A percentile compares a stretch with the other conserved stretches of the same genome.
Conservation (phyloP, 176 grass and related monocot species). For the Oryza meridionalis region DNA sequence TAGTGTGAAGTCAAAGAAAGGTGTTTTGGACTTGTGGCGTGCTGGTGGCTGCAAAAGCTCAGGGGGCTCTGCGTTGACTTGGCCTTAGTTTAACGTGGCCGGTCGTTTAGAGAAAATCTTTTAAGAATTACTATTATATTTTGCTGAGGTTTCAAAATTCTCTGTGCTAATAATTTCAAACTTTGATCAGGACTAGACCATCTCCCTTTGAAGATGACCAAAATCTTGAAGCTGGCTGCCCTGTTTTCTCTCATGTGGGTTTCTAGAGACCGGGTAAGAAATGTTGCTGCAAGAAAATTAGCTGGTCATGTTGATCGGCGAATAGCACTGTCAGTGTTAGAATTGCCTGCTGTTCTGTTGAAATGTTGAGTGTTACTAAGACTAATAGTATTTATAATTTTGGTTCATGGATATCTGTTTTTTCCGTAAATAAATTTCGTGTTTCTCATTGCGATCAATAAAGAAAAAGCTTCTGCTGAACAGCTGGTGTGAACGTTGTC, state of each 20-base stretch:
- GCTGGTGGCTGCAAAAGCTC: background rate
- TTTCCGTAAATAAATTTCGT: background rate
- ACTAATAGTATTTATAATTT: background rate
- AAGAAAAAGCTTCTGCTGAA: background rate
- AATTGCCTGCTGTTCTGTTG: background rate
- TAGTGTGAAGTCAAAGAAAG: constrained; percentile 23
- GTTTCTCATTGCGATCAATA: background rate
- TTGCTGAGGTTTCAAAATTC: background rate
- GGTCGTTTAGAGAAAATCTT: background rate
- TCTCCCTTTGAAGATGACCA: background rate
- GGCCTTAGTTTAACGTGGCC: background rate
- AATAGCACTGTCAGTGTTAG: background rate
- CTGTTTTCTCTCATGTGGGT: background rate
- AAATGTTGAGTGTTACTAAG: background rate
- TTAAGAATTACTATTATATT: background rate
- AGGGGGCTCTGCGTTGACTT: constrained; percentile 5
- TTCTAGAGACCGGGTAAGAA: constrained; percentile 10
- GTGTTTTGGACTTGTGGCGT: background rate
- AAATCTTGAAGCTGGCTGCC: background rate
- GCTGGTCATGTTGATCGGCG: background rate
- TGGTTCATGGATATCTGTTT: background rate
- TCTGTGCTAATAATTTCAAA: background rate
- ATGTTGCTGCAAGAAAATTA: background rate
- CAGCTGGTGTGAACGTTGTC: background rate
- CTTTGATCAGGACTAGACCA: background rate